A percentile compares a stretch with the other conserved stretches of the same genome.
Evolutionary conservation across 2,329 filamentous ascomycete genomes (phyloP).

Genomic region (Davidsoniella eucalypti): DNA sequence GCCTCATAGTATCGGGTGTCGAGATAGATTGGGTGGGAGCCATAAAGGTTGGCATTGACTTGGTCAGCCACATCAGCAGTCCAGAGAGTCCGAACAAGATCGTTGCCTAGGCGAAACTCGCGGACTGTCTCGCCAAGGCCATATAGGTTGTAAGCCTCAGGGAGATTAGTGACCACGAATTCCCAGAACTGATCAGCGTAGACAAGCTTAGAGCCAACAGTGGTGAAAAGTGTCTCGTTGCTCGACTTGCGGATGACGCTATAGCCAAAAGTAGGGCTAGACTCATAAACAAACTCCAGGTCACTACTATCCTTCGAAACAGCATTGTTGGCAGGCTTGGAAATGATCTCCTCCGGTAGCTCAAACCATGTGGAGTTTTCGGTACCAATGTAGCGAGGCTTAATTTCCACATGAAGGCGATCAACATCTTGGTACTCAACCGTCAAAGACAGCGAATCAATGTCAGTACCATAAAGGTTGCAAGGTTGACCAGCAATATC

Average conservation of each 20-base stretch:
- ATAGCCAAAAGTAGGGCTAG: conserved; percentile 50
- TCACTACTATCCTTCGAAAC: conserved; percentile 49
- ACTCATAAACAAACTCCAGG: conserved; percentile 36
- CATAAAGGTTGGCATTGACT: conserved; percentile 55
- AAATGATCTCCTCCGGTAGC: conserved; percentile 45
- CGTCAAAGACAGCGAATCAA: conserved; percentile 47
- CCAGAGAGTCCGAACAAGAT: conserved; percentile 47
- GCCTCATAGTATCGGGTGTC: conserved; percentile 60
- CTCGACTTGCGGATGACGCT: conserved; percentile 40
- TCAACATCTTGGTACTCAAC: conserved; percentile 51
- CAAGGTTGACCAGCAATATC: conserved; percentile 53
- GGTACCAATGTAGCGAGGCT: conserved; percentile 43
- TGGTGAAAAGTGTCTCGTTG: conserved; percentile 52
- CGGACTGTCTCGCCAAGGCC: conserved; percentile 61
- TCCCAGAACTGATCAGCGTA: conserved; percentile 69
- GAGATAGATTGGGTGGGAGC: conserved; percentile 61
- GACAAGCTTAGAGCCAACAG: conserved; percentile 44
- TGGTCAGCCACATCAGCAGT: conserved; percentile 52
- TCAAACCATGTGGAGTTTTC: conserved; percentile 51
- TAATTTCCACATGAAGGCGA: conserved; percentile 54
- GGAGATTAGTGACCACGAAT: conserved; percentile 42
- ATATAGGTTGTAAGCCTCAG: conserved; percentile 58
- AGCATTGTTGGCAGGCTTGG: conserved; percentile 45
- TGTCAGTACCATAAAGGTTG: conserved; percentile 63
- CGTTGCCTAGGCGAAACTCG: conserved; percentile 53